phyloP scores from a whole-genome alignment of 2,329 filamentous ascomycete genomes.

The Trichoderma simmonsii region DNA sequence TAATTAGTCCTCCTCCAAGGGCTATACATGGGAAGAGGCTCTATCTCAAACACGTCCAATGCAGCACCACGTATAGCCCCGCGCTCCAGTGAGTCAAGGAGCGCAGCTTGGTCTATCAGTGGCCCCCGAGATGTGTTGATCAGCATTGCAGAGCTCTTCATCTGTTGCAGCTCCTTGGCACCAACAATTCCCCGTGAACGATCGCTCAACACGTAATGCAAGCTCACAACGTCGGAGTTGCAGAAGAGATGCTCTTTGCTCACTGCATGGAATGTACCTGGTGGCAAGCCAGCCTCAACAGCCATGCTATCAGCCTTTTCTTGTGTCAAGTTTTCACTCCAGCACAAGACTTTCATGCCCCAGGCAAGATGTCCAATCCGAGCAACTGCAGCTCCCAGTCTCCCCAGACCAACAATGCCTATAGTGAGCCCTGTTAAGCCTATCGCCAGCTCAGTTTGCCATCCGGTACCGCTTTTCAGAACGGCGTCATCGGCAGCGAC shows the following conservation, averaged over 20 bases:
- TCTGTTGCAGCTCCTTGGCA: conserved; percentile 50
- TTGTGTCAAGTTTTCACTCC: conserved; percentile 63
- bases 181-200: conserved; percentile 60
- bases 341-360: conserved; percentile 60
- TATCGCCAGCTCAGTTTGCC: background rate
- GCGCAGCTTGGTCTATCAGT: conserved; percentile 62
- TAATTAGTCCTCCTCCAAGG: background rate
- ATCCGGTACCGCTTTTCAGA: background rate
- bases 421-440: background rate
- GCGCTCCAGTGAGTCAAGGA: conserved; percentile 55
- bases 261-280: conserved; percentile 55
- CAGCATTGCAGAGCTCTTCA: conserved; percentile 64
- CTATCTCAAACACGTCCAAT: conserved; percentile 70
- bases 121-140: conserved; percentile 72
- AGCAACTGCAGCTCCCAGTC: background rate
- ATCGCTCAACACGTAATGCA: conserved; percentile 66
- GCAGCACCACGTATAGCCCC: conserved; percentile 66
- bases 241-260: conserved; percentile 62
- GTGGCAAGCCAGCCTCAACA: conserved; percentile 52
- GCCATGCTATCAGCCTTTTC: conserved; percentile 58
- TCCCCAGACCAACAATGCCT: background rate
- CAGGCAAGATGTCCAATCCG: background rate
- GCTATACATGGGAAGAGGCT: conserved; percentile 53
- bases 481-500: conserved; percentile 50
- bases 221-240: conserved; percentile 35